Conservation (phyloP, 2,329 filamentous ascomycete genomes). For the Trichocomaceae sp. region DNA sequence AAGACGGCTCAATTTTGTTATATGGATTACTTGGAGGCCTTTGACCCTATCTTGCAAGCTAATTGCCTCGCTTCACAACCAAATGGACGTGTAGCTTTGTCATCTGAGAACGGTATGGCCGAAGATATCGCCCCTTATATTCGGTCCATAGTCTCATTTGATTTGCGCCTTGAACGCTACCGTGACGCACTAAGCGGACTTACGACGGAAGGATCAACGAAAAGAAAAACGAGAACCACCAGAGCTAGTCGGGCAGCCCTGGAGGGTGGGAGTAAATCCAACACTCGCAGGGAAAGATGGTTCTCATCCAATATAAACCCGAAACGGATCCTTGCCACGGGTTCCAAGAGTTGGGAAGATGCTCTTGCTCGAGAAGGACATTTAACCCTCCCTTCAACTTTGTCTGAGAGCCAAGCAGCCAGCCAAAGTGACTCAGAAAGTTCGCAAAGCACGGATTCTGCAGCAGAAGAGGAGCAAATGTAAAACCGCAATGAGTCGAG, state of each 20-base stretch:
- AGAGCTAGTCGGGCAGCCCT: conserved; percentile 68
- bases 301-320: conserved; percentile 59
- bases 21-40: conserved; percentile 40
- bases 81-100: conserved; percentile 48
- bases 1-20: conserved; percentile 24
- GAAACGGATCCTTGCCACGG: conserved; percentile 59
- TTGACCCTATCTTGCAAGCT: conserved; percentile 47
- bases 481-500: neutral
- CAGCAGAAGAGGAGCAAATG: neutral
- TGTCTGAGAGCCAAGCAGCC: conserved; percentile 15
- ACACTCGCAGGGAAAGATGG: conserved; percentile 64
- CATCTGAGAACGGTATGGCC: conserved; percentile 66
- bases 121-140: conserved; percentile 84
- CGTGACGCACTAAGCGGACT: conserved; percentile 57
- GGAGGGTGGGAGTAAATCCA: conserved; percentile 63
- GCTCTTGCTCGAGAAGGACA: conserved; percentile 27
- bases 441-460: conserved; percentile 4
- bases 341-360: conserved; percentile 39
- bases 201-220: conserved; percentile 51
- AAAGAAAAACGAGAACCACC: conserved; percentile 62
- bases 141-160: conserved; percentile 74
- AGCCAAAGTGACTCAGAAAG: conserved; percentile 16
- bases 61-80: conserved; percentile 27
- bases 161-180: conserved; percentile 63
- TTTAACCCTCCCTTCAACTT: conserved; percentile 22